Base-by-base conservation (phyloP, 1,139 yeast species). In the Yamadazyma dushanensis region DNA sequence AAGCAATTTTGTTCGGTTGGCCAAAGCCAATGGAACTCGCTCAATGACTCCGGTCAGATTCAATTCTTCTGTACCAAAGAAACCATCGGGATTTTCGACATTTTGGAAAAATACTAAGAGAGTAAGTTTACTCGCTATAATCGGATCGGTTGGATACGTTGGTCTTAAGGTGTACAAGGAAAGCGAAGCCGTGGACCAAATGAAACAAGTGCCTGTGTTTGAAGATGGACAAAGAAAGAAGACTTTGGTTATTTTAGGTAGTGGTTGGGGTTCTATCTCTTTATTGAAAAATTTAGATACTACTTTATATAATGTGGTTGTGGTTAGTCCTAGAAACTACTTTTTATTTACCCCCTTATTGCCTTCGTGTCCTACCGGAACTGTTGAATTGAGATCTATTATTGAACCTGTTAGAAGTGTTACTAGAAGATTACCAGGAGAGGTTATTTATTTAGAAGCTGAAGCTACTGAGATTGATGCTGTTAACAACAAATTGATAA, bases 351-450 rank as follows among this genome's bases (percentile, higher is more conserved):
- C 97, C 32, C 97, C 97, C 8, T 71, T 90, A 59, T 76, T 90
- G 53, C 97, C 97, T 31, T 85, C 96, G 18, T 84, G 90, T 49
- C 95, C 97, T 35, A 89, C 96, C 31, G 97, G 97, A 44, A 85
- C 96, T 34, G 80, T 90, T 48, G 96, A 89, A 58, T 74, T 80
- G 58, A 87, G 95, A 63, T 87, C 96, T 31, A 89, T 90, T 32
- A 47, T 48, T 35, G 52, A 48, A 37, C 52, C 52, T 8, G 40
- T 48, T 27, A 46, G 52, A 44, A 34, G 46, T 8, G 46, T 48
- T 22, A 48, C 52, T 10, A 44, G 52, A 45, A 47, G 49, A 68
- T 73, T 79, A 47, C 76, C 84, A 36, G 88, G 88, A 51, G 88
- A 84, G 51, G 95, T 88, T 32, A 76, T 78, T 36, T 90, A 85